Conservation (phyloP, 2,329 filamentous ascomycete species). For the Scytalidium lignicola region DNA sequence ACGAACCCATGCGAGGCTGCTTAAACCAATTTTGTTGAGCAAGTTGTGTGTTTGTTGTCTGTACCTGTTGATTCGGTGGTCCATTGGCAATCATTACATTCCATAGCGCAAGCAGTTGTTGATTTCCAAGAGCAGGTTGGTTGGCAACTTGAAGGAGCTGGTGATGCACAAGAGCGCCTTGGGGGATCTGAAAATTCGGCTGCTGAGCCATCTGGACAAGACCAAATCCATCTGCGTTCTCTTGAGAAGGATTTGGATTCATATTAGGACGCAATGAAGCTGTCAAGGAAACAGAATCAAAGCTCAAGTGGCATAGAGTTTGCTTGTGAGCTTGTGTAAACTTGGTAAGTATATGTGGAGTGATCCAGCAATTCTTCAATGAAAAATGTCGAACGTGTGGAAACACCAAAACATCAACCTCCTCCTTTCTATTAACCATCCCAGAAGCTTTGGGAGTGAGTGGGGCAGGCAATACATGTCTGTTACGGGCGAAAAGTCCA, state of each 20-base stretch:
- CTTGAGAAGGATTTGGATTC: conserved; percentile 10
- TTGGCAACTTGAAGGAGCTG: background rate
- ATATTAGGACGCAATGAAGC: conserved; percentile 32
- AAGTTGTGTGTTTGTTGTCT: conserved; percentile 2
- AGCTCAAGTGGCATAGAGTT: conserved; percentile 46
- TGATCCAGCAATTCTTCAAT: conserved; percentile 65
- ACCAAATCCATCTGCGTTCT: conserved; percentile 1
- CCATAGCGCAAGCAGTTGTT: background rate
- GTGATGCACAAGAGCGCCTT: no score
- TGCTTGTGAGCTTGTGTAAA: conserved; percentile 45
- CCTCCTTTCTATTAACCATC: conserved; percentile 22
- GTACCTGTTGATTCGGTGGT: conserved; percentile 4
- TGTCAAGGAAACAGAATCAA: conserved; percentile 62
- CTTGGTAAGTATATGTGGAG: conserved; percentile 50
- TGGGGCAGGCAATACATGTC: conserved; percentile 58
- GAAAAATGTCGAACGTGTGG: conserved; percentile 54
- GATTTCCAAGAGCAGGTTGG: background rate
- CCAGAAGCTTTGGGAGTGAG: conserved; percentile 31
- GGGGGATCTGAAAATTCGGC: conserved; percentile 11
- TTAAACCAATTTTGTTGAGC: conserved; percentile 26
- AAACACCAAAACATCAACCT: conserved; percentile 40
- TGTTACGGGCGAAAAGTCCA: conserved; percentile 56
- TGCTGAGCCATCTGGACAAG: background rate
- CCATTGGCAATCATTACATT: background rate
- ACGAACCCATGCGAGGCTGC: conserved; percentile 38